Evolutionary conservation across 2,329 filamentous ascomycete genomes (phyloP), one percentile per base, ranked within the genome.

Genomic region (Aspergillus melleus): DNA sequence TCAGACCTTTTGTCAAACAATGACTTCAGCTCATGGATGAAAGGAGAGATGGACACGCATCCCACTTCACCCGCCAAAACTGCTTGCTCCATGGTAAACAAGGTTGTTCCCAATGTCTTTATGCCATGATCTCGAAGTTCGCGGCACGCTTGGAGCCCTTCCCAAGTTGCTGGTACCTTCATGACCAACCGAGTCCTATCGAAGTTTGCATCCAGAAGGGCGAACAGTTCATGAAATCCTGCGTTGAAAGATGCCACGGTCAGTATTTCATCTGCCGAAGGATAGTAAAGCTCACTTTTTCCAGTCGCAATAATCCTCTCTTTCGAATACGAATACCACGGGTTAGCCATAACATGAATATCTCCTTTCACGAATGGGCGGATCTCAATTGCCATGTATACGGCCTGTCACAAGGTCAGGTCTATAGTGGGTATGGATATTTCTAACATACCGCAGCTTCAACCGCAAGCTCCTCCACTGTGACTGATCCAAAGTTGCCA

Each of bases 21-120:
- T 5, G 19, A 39, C 29, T 51, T 62, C 14, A 66, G 74, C 63
- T 87, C 84, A 66, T 87, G 86, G 20, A 88, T 81, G 62, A 86
- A 77, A 0, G 86, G 86, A 0, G 85, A 84, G 52, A 88, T 84
- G 62, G 86, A 87, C 0, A 79, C 79, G 63, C 84, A 87, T 2
- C 79, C 77, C 0, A 77, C 81, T 44, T 84, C 79, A 1, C 78
- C 81, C 0, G 86, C 85, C 2, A 86, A 72, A 0, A 77, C 76
- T 0, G 83, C 85, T 66, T 87, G 86, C 57, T 84, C 82, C 65
- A 87, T 78, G 49, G 81, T 81, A 66, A 88, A 88, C 58, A 88
- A 74, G 3, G 84, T 86, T 0, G 61, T 62, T 6, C 29, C 61
- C 8, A 62, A 50, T 9, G 58, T 56, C 22, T 62, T 60, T 84